Percentiles rank a stretch among this genome's conserved stretches.
phyloP scores from a whole-genome alignment of 2,329 filamentous ascomycete species.

The Fusarium penzigii region DNA sequence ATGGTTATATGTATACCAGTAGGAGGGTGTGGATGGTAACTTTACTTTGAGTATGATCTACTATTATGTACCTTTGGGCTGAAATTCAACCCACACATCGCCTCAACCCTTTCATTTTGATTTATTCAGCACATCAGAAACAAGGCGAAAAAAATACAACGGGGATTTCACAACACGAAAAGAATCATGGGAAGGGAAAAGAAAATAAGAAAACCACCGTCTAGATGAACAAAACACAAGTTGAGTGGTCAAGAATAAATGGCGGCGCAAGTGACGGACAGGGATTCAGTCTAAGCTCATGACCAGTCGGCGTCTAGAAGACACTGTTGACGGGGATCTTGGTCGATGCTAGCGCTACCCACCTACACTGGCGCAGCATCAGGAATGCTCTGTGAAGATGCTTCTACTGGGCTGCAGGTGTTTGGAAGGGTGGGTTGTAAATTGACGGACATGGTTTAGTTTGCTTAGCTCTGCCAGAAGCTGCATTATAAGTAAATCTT shows the following conservation, averaged over 20 bases:
- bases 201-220: neutral
- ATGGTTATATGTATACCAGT: too few species aligned
- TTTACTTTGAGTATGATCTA: too few species aligned
- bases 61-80: neutral
- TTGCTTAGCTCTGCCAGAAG: neutral
- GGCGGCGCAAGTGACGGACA: conserved; percentile 36
- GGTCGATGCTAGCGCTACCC: conserved; percentile 29
- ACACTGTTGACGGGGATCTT: conserved; percentile 10
- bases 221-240: conserved; percentile 12
- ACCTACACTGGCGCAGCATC: conserved; percentile 22
- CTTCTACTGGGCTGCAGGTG: conserved; percentile 19
- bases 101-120: neutral
- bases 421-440: too few species aligned
- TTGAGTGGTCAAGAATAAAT: conserved; percentile 28
- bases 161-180: neutral
- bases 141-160: neutral
- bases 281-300: conserved; percentile 27
- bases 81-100: conserved; percentile 6
- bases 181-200: conserved; percentile 2
- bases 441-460: neutral
- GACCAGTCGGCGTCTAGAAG: conserved; percentile 40
- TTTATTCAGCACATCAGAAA: neutral
- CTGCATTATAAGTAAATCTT: too few species aligned
- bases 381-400: neutral
- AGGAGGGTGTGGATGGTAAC: too few species aligned